phyloP scores from a whole-genome alignment of 257 asterid species.

The Mitragyna speciosa region DNA sequence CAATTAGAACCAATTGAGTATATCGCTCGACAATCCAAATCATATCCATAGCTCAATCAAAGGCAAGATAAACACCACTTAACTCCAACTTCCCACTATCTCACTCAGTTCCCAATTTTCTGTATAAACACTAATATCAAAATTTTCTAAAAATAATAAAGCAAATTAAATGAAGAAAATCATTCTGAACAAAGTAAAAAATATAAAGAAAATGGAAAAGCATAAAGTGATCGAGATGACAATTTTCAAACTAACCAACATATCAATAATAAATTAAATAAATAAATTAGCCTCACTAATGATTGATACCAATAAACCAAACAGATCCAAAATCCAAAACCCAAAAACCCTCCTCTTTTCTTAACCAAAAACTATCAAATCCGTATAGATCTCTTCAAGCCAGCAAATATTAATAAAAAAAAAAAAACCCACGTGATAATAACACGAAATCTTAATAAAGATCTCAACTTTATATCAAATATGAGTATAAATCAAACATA shows the following conservation, averaged over 20 bases:
- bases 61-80: neutral
- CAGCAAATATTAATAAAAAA: neutral
- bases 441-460: neutral
- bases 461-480: neutral
- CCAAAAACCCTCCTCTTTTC: neutral
- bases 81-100: neutral
- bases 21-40: neutral
- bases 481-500: neutral
- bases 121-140: neutral
- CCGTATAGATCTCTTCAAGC: constrained; percentile 9
- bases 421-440: neutral
- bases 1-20: too few relatives aligned
- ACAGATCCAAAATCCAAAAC: constrained; percentile 8
- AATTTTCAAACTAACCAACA: neutral
- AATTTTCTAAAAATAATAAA: neutral
- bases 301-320: neutral
- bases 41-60: neutral
- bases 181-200: neutral
- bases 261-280: neutral
- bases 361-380: neutral
- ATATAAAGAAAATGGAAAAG: neutral
- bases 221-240: neutral
- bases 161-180: neutral
- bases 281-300: neutral
- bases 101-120: neutral